phyloP scores from a whole-genome alignment of 345 rosid genomes.

The Punica granatum region DNA sequence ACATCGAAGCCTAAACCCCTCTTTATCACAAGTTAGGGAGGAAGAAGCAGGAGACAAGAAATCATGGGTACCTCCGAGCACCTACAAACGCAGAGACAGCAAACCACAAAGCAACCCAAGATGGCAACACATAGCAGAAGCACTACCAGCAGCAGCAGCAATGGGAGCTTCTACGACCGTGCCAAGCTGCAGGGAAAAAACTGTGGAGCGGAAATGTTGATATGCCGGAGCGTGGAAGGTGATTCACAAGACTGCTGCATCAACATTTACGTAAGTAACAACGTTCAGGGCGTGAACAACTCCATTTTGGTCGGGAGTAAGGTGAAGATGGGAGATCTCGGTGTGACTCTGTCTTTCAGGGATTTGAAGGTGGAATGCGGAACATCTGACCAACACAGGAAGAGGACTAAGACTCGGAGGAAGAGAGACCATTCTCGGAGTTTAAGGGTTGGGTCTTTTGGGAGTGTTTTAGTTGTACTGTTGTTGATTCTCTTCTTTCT shows the following conservation, averaged over 20 bases:
- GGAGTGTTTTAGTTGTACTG: neutral
- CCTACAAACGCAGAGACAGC: neutral
- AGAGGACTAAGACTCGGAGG: constrained; percentile 1
- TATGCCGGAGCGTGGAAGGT: constrained; percentile 18
- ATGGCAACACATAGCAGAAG: neutral
- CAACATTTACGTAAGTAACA: constrained; percentile 44
- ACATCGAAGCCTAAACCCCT: constrained; percentile 6
- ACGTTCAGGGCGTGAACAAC: constrained; percentile 39
- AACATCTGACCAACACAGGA: neutral
- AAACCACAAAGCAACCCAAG: neutral
- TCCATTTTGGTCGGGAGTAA: constrained; percentile 33
- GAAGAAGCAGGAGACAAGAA: neutral
- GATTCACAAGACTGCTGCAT: constrained; percentile 29
- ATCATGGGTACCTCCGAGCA: neutral
- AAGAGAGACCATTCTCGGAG: neutral
- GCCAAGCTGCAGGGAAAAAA: constrained; percentile 49
- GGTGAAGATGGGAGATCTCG: constrained; percentile 32
- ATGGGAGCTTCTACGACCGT: neutral
- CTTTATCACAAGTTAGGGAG: neutral
- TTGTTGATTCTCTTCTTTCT: neutral
- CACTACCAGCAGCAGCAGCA: neutral
- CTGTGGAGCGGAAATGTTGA: constrained; percentile 50
- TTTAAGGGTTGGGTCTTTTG: neutral
- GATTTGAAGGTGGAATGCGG: constrained; percentile 6
- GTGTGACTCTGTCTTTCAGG: constrained; percentile 18